These are phyloP conservation scores for Holtermannia corniformis DNA, from an alignment of 768 basidiomycete genomes.

Conservation along the genomic window DNA sequence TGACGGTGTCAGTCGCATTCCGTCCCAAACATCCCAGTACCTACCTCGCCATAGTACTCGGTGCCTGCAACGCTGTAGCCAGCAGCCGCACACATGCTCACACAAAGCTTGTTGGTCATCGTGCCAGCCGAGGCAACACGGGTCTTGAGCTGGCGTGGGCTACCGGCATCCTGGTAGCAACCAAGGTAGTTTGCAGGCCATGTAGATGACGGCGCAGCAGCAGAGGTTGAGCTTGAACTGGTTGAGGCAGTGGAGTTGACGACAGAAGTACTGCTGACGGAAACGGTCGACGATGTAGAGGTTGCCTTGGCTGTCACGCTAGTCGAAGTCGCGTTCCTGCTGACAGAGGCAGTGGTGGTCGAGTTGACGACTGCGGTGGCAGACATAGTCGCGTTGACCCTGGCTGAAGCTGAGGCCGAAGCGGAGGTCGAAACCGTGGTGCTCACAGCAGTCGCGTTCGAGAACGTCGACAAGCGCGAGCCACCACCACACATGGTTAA, in stretches of 20 bases:
- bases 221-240: slow-evolving; percentile 3
- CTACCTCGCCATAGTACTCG: neutral
- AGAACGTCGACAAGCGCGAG: slow-evolving; percentile 19
- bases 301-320: neutral
- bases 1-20: slow-evolving; percentile 7
- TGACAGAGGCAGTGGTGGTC: neutral
- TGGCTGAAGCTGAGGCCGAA: neutral
- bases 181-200: slow-evolving; percentile 1
- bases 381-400: neutral
- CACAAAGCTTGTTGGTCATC: slow-evolving; percentile 57
- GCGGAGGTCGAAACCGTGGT: neutral
- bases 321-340: neutral
- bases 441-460: slow-evolving; percentile 3
- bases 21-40: neutral
- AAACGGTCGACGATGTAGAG: neutral
- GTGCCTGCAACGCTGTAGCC: slow-evolving; percentile 59
- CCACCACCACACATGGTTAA: slow-evolving; percentile 28
- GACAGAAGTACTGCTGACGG: too few relatives aligned
- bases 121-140: slow-evolving; percentile 29
- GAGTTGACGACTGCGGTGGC: neutral
- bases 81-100: slow-evolving; percentile 50
- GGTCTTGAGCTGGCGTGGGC: neutral
- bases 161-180: slow-evolving; percentile 2
- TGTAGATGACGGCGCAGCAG: slow-evolving; percentile 4
- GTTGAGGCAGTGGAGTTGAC: neutral